phyloP scores from a whole-genome alignment of 441 rosid species.

The Adansonia grandidieri region DNA sequence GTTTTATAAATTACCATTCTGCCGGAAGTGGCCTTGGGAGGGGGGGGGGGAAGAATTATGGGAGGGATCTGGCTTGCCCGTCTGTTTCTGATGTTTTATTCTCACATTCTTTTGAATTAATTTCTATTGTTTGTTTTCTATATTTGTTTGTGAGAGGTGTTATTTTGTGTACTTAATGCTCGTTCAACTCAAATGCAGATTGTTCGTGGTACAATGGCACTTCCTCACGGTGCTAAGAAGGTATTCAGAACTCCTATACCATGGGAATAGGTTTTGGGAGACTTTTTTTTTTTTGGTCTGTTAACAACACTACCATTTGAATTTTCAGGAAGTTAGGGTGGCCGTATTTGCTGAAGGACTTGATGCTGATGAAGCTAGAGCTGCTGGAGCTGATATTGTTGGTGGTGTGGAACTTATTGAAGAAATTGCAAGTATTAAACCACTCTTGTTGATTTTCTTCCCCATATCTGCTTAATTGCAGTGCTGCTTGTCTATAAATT shows the following conservation, averaged over 20 bases:
- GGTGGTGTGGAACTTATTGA: conserved; percentile 90
- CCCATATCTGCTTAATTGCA: conserved; percentile 9
- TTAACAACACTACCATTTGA: conserved; percentile 20
- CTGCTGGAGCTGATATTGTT: conserved; percentile 96
- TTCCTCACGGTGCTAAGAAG: conserved; percentile 89
- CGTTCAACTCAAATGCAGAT: conserved; percentile 56
- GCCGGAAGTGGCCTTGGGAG: neutral
- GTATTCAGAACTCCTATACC: conserved; percentile 40
- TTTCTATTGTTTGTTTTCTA: neutral
- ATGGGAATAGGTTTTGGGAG: neutral
- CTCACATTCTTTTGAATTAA: neutral
- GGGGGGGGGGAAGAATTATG: neutral
- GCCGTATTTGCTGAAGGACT: conserved; percentile 93
- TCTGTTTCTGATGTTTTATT: neutral
- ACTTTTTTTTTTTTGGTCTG: neutral
- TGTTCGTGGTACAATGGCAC: conserved; percentile 85
- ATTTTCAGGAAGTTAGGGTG: conserved; percentile 74
- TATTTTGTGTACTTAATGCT: conserved; percentile 1
- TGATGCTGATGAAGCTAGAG: conserved; percentile 96
- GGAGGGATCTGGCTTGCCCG: neutral
- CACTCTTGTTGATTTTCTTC: conserved; percentile 14
- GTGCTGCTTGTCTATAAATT: conserved; percentile 16
- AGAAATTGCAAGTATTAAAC: conserved; percentile 66
- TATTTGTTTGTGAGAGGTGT: neutral
- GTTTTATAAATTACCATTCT: neutral